These are phyloP conservation scores for Backusella sp. DNA, from an alignment of 192 early-diverging fungal species.

Conservation along the genomic window DNA sequence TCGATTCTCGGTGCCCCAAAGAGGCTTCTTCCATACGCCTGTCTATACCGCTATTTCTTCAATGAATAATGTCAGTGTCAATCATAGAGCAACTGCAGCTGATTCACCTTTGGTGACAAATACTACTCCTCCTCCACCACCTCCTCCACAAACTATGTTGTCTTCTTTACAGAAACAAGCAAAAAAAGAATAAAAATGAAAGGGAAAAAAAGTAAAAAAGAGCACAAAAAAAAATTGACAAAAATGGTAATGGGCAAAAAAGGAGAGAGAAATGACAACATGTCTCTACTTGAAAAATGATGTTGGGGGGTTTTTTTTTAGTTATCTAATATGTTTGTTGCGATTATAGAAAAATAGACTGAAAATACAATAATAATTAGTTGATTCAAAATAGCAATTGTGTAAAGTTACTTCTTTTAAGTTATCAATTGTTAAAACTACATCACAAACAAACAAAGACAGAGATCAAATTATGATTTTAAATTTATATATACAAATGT, in stretches of 20 bases:
- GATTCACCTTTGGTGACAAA: neutral
- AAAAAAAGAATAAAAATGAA: constrained; percentile 8
- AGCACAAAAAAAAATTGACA: neutral
- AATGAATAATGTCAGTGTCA: constrained; percentile 11
- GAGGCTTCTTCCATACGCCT: constrained; percentile 19
- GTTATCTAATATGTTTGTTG: no score
- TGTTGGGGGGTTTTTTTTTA: no score
- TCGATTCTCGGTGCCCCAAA: neutral
- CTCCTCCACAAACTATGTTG: neutral
- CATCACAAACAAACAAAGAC: neutral
- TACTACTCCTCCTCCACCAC: neutral
- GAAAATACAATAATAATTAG: neutral
- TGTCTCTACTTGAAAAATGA: neutral
- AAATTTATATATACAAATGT: neutral
- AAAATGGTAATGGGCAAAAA: neutral
- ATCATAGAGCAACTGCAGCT: neutral
- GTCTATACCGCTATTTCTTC: neutral
- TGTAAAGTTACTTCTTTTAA: neutral
- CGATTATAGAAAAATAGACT: neutral
- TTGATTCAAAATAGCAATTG: no score
- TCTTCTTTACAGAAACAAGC: constrained; percentile 13
- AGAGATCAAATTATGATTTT: neutral
- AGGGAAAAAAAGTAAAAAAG: neutral
- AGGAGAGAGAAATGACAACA: neutral
- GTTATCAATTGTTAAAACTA: neutral